A percentile compares a stretch with the other conserved stretches of the same genome.
Evolutionary conservation across 192 early-diverging fungal genomes (phyloP).

Genomic region (Coemansia sp.): DNA sequence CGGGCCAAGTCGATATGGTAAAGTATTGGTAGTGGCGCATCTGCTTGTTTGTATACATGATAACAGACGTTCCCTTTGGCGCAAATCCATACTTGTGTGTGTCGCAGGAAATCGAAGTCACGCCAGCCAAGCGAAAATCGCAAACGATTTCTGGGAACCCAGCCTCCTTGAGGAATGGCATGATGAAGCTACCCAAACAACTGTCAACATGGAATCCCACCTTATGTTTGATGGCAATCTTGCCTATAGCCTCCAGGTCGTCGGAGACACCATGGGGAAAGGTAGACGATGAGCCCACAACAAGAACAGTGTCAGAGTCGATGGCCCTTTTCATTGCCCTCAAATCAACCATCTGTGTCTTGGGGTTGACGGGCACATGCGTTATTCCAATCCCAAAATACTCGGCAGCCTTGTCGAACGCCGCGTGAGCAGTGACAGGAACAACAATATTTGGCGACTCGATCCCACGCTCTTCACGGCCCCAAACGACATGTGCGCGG

Average conservation of each 20-base stretch:
- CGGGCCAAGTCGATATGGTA: constrained; percentile 87
- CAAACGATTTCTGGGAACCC: constrained; percentile 80
- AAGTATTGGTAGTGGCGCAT: constrained; percentile 94
- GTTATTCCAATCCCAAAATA: constrained; percentile 92
- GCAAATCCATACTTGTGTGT: constrained; percentile 99
- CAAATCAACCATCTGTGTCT: constrained; percentile 77
- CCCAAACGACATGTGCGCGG: constrained; percentile 92
- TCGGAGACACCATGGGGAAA: constrained; percentile 95
- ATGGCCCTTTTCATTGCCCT: constrained; percentile 77
- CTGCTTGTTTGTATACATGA: constrained; percentile 83
- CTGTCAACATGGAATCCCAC: constrained; percentile 94
- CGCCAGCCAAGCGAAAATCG: constrained; percentile 90
- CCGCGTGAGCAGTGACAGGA: constrained; percentile 92
- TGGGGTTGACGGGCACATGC: constrained; percentile 79
- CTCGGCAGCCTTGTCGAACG: constrained; percentile 92
- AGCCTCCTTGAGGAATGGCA: constrained; percentile 92
- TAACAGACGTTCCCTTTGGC: constrained; percentile 94
- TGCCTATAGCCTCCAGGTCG: constrained; percentile 79
- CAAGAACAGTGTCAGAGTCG: constrained; percentile 87
- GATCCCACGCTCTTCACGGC: constrained; percentile 73
- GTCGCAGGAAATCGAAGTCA: constrained; percentile 95
- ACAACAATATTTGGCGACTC: constrained; percentile 91
- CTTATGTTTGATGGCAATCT: constrained; percentile 76
- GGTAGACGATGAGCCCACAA: constrained; percentile 89
- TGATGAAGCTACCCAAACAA: constrained; percentile 94